Evolutionary conservation across 306 rosid genomes (phyloP).

Genomic region (Lathyrus sativus): DNA sequence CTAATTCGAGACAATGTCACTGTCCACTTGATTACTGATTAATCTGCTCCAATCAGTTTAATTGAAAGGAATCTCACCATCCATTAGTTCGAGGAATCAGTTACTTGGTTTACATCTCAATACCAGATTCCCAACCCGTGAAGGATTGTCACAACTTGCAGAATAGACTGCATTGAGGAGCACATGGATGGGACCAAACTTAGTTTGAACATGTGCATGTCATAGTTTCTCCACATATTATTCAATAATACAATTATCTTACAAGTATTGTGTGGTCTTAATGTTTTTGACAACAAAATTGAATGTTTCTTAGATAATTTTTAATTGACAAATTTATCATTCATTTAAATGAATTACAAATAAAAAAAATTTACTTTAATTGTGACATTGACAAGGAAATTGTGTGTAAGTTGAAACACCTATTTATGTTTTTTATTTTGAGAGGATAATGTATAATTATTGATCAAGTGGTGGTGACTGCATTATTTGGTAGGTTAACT

Average conservation of each 20-base stretch:
- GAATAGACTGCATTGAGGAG: not conserved
- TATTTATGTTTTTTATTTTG: not conserved
- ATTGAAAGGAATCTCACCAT: no score
- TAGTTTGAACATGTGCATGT: not conserved
- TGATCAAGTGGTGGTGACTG: not conserved
- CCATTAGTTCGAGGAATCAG: not conserved
- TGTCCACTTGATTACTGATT: no score
- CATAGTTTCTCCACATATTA: not conserved
- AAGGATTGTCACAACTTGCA: conserved; percentile 1
- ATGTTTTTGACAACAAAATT: not conserved
- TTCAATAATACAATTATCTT: not conserved
- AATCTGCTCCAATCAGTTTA: no score
- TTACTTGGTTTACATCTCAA: not conserved
- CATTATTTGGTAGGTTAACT: not conserved
- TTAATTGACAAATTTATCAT: no score
- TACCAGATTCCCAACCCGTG: conserved; percentile 7
- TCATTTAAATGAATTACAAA: no score
- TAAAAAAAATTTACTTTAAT: not conserved
- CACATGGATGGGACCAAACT: conserved; percentile 6
- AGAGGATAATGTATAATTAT: not conserved
- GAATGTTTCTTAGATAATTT: no score
- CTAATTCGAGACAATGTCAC: no score
- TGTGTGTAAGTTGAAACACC: not conserved
- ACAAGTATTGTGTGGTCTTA: not conserved
- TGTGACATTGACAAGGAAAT: not conserved